A percentile compares a stretch with the other conserved stretches of the same genome.
phyloP scores from a whole-genome alignment of 805 yeast species.

The Grigorovia jiainica region DNA sequence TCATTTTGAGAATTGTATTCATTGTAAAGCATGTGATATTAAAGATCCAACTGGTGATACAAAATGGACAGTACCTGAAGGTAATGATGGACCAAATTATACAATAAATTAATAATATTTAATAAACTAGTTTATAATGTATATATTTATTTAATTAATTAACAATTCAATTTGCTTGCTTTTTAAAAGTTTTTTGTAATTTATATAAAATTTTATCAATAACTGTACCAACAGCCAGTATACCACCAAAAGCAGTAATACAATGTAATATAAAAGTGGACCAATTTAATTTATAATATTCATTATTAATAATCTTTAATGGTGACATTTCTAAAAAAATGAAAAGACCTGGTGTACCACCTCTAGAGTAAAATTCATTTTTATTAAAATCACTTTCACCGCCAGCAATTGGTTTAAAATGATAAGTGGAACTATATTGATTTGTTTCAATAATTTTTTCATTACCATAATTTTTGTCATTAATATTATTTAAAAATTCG shows the following conservation, averaged over 20 bases:
- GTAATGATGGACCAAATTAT: slow-evolving; percentile 98
- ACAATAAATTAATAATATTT: slow-evolving; percentile 24
- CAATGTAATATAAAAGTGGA: slow-evolving; percentile 76
- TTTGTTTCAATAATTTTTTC: slow-evolving; percentile 53
- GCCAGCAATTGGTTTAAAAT: slow-evolving; percentile 76
- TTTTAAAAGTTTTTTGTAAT: slow-evolving; percentile 64
- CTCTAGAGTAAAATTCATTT: slow-evolving; percentile 67
- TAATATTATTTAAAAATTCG: slow-evolving; percentile 44
- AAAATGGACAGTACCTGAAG: slow-evolving; percentile 96
- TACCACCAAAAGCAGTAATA: slow-evolving; percentile 90
- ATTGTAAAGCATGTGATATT: slow-evolving; percentile 97
- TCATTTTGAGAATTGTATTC: slow-evolving; percentile 95
- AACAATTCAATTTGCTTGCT: neutral
- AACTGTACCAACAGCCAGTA: slow-evolving; percentile 83
- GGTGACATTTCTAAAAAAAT: slow-evolving; percentile 89
- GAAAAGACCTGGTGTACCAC: slow-evolving; percentile 91
- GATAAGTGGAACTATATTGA: slow-evolving; percentile 82
- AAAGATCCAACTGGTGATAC: slow-evolving; percentile 94
- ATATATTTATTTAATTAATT: neutral
- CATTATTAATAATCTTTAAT: slow-evolving; percentile 78
- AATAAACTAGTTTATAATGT: neutral
- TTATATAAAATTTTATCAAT: slow-evolving; percentile 84
- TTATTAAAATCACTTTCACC: slow-evolving; percentile 90
- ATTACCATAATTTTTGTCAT: slow-evolving; percentile 21
- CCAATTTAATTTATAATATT: slow-evolving; percentile 59